Evolutionary conservation across 1,284 basidiomycete species (phyloP), one percentile per base, ranked within the genome.

Genomic region (Puccinia horiana): DNA sequence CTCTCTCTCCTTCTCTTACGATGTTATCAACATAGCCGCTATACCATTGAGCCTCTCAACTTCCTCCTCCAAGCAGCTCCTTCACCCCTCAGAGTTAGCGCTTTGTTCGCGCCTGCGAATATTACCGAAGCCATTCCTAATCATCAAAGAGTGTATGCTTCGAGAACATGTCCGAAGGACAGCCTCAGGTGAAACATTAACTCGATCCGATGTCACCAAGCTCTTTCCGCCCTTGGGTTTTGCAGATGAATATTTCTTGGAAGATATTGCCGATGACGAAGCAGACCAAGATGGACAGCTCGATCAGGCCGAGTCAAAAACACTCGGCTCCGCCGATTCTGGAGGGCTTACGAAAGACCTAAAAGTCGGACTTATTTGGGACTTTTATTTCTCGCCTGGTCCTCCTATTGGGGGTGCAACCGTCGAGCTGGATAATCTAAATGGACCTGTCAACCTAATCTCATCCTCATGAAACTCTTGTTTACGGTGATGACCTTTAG

Each of bases 101-200:
- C 91, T 98, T n/a, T 97, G 95, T 87, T 93, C 94, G 2, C 90
- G 91, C 79, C 89, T 97, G 23, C 92, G 94, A 6, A 94, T 97
- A 83, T 89, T 96, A 54, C 95, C 95, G 0, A 94, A 94, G 85
- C 94, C 95, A 0, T 98, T 96, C 87, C 91, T 97, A 69, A 91
- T 92, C 82, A 93, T 97, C 88, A 97, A 97, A 87, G 94, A 96
- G 87, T 93, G 92, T 11, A 90, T 96, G 65, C 91, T 97, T 35
- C 91, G 94, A 49, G 95, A 97, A 88, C 96, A 94, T 85, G 93
- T 93, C 9, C 90, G 94, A n/a, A 69, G 63, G 29, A 61, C 65
- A 2, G 81, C 81, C 5, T 54, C 70, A 32, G 81, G 81, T 4
- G 8, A 26, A 26, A 37, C 54, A 4, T 54, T 82, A 16, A 29